A percentile compares a stretch with the other conserved stretches of the same genome.
Conservation (phyloP, 2,329 filamentous ascomycete genomes). For the Nigrograna mackinnonii region DNA sequence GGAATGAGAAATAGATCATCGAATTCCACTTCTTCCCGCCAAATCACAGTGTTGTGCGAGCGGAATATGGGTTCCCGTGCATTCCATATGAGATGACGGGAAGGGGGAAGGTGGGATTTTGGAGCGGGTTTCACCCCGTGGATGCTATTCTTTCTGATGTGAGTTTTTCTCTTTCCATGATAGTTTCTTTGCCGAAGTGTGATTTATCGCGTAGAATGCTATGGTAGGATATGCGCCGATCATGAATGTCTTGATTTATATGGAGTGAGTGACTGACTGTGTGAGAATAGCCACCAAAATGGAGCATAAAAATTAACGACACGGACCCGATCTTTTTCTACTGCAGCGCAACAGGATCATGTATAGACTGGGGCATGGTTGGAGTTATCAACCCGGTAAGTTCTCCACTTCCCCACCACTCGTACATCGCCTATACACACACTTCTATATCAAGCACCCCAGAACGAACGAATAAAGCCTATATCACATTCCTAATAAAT, state of each 20-base stretch:
- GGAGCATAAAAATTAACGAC: slow-evolving; percentile 30
- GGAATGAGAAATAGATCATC: slow-evolving; percentile 23
- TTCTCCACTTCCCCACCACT: not conserved
- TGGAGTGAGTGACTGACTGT: not conserved
- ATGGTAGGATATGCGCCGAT: not conserved
- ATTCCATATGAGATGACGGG: slow-evolving; percentile 42
- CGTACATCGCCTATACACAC: not conserved
- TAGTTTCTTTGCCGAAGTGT: not conserved
- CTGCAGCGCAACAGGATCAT: slow-evolving; percentile 64
- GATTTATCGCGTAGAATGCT: not conserved
- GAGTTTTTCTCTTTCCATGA: slow-evolving; percentile 5
- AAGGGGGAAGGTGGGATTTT: slow-evolving; percentile 28
- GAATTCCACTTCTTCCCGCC: slow-evolving; percentile 46
- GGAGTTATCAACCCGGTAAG: slow-evolving; percentile 73
- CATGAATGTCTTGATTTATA: slow-evolving; percentile 3
- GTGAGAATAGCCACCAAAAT: slow-evolving; percentile 27
- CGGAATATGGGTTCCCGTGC: slow-evolving; percentile 45
- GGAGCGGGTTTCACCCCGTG: slow-evolving; percentile 30
- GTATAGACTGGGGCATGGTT: slow-evolving; percentile 70
- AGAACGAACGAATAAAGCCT: too few species aligned
- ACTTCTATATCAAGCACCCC: not conserved
- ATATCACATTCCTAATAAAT: too few species aligned
- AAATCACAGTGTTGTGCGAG: slow-evolving; percentile 48
- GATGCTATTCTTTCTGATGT: slow-evolving; percentile 24
- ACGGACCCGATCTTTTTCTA: slow-evolving; percentile 42